phyloP scores from a whole-genome alignment of 306 rosid genomes.

The Cicer chorassanicum region DNA sequence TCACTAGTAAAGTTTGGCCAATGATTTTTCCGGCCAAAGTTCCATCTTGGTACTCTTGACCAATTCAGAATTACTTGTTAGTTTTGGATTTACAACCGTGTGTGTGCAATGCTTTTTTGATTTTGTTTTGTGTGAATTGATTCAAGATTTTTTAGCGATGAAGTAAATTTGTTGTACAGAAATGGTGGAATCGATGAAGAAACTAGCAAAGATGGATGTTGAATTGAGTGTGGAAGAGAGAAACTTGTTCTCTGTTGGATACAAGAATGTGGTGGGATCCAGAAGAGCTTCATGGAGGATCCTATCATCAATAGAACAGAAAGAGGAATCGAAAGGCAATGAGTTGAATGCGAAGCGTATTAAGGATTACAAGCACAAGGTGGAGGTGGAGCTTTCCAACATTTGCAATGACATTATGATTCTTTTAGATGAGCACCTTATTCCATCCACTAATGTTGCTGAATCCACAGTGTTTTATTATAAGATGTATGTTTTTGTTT shows the following conservation, averaged over 20 bases:
- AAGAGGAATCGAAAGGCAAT: conserved; percentile 55
- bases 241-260: conserved; percentile 54
- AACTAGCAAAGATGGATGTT: conserved; percentile 48
- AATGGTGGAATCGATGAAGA: conserved; percentile 54
- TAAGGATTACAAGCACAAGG: conserved; percentile 45
- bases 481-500: conserved; percentile 48
- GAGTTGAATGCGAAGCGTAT: conserved; percentile 47
- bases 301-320: conserved; percentile 51
- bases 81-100: background rate
- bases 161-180: conserved; percentile 43
- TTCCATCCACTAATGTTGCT: conserved; percentile 48
- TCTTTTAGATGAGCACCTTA: conserved; percentile 56
- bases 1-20: too few relatives aligned
- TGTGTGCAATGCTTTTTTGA: background rate
- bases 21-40: too few relatives aligned
- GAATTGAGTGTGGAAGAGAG: conserved; percentile 58
- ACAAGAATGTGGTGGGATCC: conserved; percentile 56
- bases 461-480: conserved; percentile 52
- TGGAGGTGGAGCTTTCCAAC: conserved; percentile 52
- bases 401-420: conserved; percentile 57
- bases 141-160: conserved; percentile 12
- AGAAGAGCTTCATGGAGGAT: conserved; percentile 58
- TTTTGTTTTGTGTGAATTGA: conserved; percentile 18
- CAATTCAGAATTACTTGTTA: too few relatives aligned
- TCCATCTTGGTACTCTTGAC: too few relatives aligned